phyloP scores from a whole-genome alignment of 202 grass and related monocot genomes.

The Hordeum pubiflorum region DNA sequence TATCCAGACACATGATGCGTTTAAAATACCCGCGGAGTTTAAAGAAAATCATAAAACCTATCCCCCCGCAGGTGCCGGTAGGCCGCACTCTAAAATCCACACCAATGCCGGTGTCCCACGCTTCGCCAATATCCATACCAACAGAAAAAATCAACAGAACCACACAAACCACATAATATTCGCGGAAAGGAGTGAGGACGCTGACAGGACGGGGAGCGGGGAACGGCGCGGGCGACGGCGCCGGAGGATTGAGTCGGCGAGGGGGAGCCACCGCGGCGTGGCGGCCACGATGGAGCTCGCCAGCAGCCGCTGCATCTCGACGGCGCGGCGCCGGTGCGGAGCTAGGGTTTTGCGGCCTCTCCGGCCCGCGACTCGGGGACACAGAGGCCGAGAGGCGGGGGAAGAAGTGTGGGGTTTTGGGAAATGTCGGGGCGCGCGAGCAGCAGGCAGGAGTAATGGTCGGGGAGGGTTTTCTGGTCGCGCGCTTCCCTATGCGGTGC shows the following conservation, averaged over 20 bases:
- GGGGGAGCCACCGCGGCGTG: constrained; percentile 51
- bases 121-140: not conserved
- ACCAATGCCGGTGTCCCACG: not conserved
- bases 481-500: not conserved
- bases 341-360: constrained; percentile 26
- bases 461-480: not conserved
- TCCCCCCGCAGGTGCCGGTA: not conserved
- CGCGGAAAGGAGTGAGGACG: not conserved
- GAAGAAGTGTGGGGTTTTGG: constrained; percentile 14
- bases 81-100: not conserved
- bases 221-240: constrained; percentile 14
- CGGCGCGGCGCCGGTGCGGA: not conserved
- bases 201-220: constrained; percentile 41
- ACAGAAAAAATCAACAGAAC: not conserved
- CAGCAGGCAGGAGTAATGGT: not conserved
- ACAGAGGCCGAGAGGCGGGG: not conserved
- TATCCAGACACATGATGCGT: not conserved
- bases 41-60: not conserved
- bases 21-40: not conserved
- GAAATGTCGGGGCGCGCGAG: constrained; percentile 22
- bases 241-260: constrained; percentile 57
- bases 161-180: not conserved
- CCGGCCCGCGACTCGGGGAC: not conserved
- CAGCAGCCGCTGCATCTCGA: constrained; percentile 73
- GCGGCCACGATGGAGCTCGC: constrained; percentile 56